Conservation (phyloP, 106 monocot genomes). For the Acorus gramineus region DNA sequence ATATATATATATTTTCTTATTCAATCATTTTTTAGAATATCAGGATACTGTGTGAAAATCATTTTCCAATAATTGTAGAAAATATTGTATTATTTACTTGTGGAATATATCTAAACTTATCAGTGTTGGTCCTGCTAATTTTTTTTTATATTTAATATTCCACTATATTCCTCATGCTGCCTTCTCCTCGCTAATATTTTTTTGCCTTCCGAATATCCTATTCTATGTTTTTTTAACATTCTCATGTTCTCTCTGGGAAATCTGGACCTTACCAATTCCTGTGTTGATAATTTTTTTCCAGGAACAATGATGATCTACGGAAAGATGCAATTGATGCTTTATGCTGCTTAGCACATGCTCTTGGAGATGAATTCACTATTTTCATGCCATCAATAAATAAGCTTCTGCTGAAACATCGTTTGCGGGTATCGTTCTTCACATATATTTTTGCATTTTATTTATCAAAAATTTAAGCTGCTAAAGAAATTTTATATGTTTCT, state of each 20-base stretch:
- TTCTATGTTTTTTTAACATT: background rate
- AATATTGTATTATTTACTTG: too few relatives aligned
- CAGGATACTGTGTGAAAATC: too few relatives aligned
- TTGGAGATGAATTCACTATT: slow-evolving; percentile 87
- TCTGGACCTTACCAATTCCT: too few relatives aligned
- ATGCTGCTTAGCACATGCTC: slow-evolving; percentile 82
- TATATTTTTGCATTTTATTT: background rate
- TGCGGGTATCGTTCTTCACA: slow-evolving; percentile 36
- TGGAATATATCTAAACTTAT: too few relatives aligned
- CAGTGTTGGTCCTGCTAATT: too few relatives aligned
- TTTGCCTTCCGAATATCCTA: background rate
- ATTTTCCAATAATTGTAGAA: too few relatives aligned
- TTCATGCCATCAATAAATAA: slow-evolving; percentile 81
- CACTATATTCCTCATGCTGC: too few relatives aligned
- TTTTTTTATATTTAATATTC: too few relatives aligned
- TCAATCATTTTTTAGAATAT: too few relatives aligned
- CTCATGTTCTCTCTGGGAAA: background rate
- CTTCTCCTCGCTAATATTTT: background rate
- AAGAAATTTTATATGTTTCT: background rate
- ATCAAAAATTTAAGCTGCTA: background rate
- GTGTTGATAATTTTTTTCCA: slow-evolving; percentile 13
- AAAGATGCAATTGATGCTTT: slow-evolving; percentile 90
- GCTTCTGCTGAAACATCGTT: slow-evolving; percentile 66
- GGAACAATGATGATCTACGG: slow-evolving; percentile 81
- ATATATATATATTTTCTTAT: too few relatives aligned